Evolutionary conservation across 2,329 filamentous ascomycete genomes (phyloP), one percentile per base, ranked within the genome.

Genomic region (Colletotrichum chrysophilum): DNA sequence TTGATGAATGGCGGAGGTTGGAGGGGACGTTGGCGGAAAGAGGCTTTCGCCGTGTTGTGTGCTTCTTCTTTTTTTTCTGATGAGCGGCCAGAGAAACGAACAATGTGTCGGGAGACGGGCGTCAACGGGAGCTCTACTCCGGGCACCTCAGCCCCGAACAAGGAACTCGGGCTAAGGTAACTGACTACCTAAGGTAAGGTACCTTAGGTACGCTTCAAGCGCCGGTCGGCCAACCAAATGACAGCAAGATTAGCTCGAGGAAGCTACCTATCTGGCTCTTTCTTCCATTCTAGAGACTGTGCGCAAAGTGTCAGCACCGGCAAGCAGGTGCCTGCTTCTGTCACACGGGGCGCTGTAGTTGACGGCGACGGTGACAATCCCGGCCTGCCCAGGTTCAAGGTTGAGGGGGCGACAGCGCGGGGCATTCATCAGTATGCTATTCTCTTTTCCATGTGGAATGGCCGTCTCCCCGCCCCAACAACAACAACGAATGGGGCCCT

Each of bases 401-500:
- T 75, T 73, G 58, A 69, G 74, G 74, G 73, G 70, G 65, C 48
- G 69, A 72, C 56, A 43, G 61, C 70, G 74, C 74, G 74, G 74
- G 74, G 74, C 74, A 76, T 69, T 69, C 38, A 58, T 60, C 21
- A 64, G 26, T 65, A 76, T 73, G 74, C 73, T 34, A 75, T 73
- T 75, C 52, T 48, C n/a, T 67, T 75, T 75, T 62, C 69, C 73
- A 75, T 75, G 38, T 68, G 73, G 72, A 71, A 75, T 75, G 68
- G 56, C 30, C 58, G 26, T 61, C 30, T 21, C 43, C n/a, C 43
- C 43, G n/a, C 43, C 28, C 12, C 26, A 10, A 26, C 24, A 18
- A 12, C 24, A n/a, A 26, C 28, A 52, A 52, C 43, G 43, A 21
- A 52, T 52, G 43, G 43, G 43, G n/a, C 43, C n/a, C 43, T 52